Evolutionary conservation across 345 rosid genomes (phyloP).

Genomic region (Carallia brachiata): DNA sequence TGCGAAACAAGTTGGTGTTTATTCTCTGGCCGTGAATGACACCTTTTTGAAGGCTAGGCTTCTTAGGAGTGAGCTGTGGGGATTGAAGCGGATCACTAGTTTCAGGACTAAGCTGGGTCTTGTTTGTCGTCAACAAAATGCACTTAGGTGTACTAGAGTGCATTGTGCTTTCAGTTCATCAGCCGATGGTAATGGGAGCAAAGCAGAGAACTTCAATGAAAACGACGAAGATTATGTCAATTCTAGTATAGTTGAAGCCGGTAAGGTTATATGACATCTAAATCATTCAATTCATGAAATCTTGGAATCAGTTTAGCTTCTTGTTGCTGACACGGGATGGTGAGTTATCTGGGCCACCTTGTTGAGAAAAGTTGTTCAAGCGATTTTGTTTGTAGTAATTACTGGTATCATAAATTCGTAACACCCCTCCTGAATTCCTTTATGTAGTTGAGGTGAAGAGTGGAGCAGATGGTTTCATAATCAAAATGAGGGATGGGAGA

Average conservation of each 20-base stretch:
- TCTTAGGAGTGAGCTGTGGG: conserved; percentile 42
- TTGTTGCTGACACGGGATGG: neutral
- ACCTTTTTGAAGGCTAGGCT: conserved; percentile 37
- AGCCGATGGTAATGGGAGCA: conserved; percentile 74
- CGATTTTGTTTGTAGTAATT: neutral
- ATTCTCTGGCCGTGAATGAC: conserved; percentile 38
- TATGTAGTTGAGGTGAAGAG: conserved; percentile 83
- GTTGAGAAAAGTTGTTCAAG: neutral
- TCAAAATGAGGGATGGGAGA: conserved; percentile 96
- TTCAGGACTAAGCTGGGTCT: conserved; percentile 26
- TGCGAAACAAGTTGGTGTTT: conserved; percentile 55
- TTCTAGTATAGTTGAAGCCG: conserved; percentile 88
- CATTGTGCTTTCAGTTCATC: conserved; percentile 84
- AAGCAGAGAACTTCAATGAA: conserved; percentile 79
- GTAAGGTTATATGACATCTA: conserved; percentile 28
- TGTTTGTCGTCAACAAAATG: conserved; percentile 25
- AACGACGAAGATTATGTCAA: conserved; percentile 78
- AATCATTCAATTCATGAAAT: no score
- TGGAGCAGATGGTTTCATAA: conserved; percentile 83
- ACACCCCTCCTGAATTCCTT: conserved; percentile 5
- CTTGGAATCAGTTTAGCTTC: no score
- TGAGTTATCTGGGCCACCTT: neutral
- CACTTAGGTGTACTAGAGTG: conserved; percentile 31
- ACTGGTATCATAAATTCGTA: neutral
- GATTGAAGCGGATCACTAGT: conserved; percentile 36